Percentiles rank a stretch among this genome's conserved stretches.
These are phyloP conservation scores for Discostella stelligera DNA, from an alignment of 352 stramenopile species.

Conservation along the genomic window DNA sequence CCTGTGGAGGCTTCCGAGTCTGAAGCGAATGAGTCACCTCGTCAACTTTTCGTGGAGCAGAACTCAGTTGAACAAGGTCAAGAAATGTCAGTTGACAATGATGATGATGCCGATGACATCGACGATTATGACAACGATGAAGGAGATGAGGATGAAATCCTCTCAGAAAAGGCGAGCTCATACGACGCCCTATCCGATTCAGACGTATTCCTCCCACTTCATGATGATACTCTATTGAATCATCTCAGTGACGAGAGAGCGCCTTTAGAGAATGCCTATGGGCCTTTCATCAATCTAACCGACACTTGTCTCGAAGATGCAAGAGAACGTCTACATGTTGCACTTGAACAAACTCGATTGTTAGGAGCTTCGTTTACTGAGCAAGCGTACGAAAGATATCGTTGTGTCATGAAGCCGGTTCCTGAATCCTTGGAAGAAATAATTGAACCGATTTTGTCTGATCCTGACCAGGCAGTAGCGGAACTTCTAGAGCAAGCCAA, in stretches of 20 bases:
- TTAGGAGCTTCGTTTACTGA: slow-evolving; percentile 67
- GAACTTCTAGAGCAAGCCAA: slow-evolving; percentile 33
- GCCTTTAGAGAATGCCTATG: slow-evolving; percentile 57
- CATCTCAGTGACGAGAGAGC: slow-evolving; percentile 16
- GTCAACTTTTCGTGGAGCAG: neutral
- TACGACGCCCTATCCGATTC: slow-evolving; percentile 17
- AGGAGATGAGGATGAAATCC: slow-evolving; percentile 7
- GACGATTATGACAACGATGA: neutral
- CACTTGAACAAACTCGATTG: slow-evolving; percentile 66
- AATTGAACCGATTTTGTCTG: slow-evolving; percentile 34
- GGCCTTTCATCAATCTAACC: slow-evolving; percentile 54
- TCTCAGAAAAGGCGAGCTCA: slow-evolving; percentile 22
- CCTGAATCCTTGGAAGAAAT: slow-evolving; percentile 41
- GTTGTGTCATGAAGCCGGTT: slow-evolving; percentile 57
- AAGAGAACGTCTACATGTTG: slow-evolving; percentile 54
- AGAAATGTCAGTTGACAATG: slow-evolving; percentile 15
- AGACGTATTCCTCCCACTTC: slow-evolving; percentile 1
- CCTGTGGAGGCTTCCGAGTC: neutral
- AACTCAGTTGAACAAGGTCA: slow-evolving; percentile 5
- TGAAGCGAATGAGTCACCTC: slow-evolving; percentile 3
- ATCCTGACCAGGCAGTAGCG: slow-evolving; percentile 33
- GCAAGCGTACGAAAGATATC: slow-evolving; percentile 73
- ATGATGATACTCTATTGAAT: neutral
- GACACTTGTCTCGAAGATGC: slow-evolving; percentile 66
- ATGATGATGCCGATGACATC: neutral